Conservation (phyloP, 2,329 filamentous ascomycete species). For the Aspergillus jensenii region DNA sequence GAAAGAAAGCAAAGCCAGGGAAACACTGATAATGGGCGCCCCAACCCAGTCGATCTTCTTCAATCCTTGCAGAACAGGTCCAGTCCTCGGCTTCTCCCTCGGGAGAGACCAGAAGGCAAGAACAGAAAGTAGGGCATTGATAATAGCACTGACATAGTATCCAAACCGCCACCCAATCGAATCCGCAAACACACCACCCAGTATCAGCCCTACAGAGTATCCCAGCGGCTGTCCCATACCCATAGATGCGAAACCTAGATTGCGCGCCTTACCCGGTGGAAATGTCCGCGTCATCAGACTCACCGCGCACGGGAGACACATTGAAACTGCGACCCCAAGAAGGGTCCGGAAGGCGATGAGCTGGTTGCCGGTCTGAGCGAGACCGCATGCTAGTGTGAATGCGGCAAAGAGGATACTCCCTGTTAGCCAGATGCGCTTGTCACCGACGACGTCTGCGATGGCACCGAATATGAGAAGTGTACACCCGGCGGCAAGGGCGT, state of each 20-base stretch:
- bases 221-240: conserved; percentile 54
- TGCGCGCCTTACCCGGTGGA: conserved; percentile 48
- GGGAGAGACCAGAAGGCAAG: conserved; percentile 43
- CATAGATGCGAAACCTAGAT: conserved; percentile 53
- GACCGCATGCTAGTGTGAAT: conserved; percentile 39
- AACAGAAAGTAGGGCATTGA: conserved; percentile 43
- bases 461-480: conserved; percentile 51
- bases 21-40: conserved; percentile 46
- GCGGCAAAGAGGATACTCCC: conserved; percentile 33
- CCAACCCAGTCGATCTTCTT: conserved; percentile 56
- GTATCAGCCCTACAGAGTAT: conserved; percentile 51
- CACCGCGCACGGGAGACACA: conserved; percentile 52
- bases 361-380: conserved; percentile 41
- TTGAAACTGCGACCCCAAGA: conserved; percentile 47
- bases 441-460: conserved; percentile 53
- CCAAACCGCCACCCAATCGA: conserved; percentile 54
- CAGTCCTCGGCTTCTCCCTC: conserved; percentile 10
- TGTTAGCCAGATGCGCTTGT: conserved; percentile 45
- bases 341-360: conserved; percentile 50
- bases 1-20: conserved; percentile 52
- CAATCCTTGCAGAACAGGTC: conserved; percentile 7
- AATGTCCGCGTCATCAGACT: conserved; percentile 51
- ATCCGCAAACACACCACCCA: conserved; percentile 45
- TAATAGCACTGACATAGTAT: conserved; percentile 50
- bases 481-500: conserved; percentile 31